A percentile compares a stretch with the other conserved stretches of the same genome.
Conservation (phyloP, 768 basidiomycete species). For the Trametes maxima region DNA sequence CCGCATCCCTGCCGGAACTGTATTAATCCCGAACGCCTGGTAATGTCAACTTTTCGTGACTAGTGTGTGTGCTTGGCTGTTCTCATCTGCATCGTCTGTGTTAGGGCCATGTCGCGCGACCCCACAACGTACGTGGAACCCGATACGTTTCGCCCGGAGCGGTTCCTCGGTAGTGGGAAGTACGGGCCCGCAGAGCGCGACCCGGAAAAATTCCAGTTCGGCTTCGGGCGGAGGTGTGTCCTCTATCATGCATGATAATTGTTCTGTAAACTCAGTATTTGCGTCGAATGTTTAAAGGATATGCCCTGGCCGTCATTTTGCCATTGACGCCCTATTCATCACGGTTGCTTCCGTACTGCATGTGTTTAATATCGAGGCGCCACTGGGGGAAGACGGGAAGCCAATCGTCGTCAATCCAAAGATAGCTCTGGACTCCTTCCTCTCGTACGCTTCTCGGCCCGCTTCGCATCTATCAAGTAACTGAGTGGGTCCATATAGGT, state of each 20-base stretch:
- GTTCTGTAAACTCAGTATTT: not conserved
- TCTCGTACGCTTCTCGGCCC: not conserved
- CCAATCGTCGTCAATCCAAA: not conserved
- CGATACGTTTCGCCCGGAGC: slow-evolving; percentile 27
- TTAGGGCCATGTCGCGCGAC: slow-evolving; percentile 30
- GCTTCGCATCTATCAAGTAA: too few relatives aligned
- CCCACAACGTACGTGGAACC: slow-evolving; percentile 26
- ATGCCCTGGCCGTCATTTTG: slow-evolving; percentile 24
- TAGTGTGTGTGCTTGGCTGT: not conserved
- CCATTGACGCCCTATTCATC: slow-evolving; percentile 16
- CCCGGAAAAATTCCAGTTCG: slow-evolving; percentile 1
- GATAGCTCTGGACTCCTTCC: not conserved
- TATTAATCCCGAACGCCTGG: slow-evolving; percentile 33
- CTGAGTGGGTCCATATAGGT: too few relatives aligned
- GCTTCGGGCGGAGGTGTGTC: slow-evolving; percentile 9
- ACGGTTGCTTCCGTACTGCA: slow-evolving; percentile 18
- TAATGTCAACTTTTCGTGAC: not conserved
- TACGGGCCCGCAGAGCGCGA: not conserved
- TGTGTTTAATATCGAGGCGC: slow-evolving; percentile 16
- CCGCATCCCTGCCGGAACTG: slow-evolving; percentile 30
- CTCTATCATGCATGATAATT: too few relatives aligned
- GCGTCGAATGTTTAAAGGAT: slow-evolving; percentile 3
- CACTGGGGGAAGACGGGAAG: not conserved
- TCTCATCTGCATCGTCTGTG: not conserved
- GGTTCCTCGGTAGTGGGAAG: slow-evolving; percentile 1